phyloP scores from a whole-genome alignment of 164 flowering plant genomes.

The Vitis amurensis region DNA sequence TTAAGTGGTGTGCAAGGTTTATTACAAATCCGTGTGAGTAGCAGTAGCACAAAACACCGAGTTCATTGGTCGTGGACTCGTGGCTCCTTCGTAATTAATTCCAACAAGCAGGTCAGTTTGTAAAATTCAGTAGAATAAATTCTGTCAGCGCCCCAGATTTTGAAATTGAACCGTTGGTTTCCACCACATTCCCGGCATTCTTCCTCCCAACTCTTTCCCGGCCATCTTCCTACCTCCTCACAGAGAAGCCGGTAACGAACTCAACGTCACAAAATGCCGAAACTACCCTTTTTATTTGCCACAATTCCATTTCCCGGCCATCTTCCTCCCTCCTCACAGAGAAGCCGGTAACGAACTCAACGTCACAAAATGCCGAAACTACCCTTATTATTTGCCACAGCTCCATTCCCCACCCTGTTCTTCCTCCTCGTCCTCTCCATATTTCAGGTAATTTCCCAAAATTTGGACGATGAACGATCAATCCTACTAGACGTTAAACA shows the following conservation, averaged over 20 bases:
- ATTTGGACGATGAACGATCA: slow-evolving; percentile 19
- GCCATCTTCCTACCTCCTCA: background rate
- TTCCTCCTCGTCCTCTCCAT: slow-evolving; percentile 20
- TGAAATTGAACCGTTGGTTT: too few relatives aligned
- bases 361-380: slow-evolving; percentile 24
- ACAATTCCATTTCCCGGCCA: slow-evolving; percentile 2
- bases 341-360: background rate
- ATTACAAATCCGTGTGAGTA: too few relatives aligned
- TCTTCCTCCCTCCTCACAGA: too few relatives aligned
- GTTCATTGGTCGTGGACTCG: too few relatives aligned
- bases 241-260: background rate
- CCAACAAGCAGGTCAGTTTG: too few relatives aligned
- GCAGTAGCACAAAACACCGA: too few relatives aligned
- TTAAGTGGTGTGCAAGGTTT: too few relatives aligned
- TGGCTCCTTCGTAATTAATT: too few relatives aligned
- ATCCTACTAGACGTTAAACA: slow-evolving; percentile 47
- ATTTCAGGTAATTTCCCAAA: slow-evolving; percentile 32
- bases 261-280: slow-evolving; percentile 20
- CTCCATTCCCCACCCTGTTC: slow-evolving; percentile 6
- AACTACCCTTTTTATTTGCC: slow-evolving; percentile 7
- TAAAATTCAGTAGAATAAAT: too few relatives aligned
- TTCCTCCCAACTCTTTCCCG: background rate
- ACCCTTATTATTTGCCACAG: background rate
- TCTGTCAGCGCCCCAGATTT: too few relatives aligned
- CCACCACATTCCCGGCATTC: slow-evolving; percentile 2